phyloP scores from a whole-genome alignment of 108 stramenopile species.

The Nitzschia sp. region DNA sequence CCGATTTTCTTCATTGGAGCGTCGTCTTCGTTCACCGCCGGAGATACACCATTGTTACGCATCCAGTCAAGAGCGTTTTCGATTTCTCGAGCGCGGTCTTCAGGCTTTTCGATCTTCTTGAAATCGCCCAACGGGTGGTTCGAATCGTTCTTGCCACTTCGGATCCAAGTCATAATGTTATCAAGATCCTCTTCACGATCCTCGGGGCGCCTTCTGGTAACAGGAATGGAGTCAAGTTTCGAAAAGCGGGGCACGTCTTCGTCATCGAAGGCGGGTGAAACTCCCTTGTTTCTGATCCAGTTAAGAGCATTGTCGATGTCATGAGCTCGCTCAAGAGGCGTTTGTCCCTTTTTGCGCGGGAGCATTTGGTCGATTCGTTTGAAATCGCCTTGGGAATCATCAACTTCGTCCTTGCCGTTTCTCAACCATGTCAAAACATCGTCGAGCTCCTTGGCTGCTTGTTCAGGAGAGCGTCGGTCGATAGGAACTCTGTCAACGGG shows the following conservation, averaged over 20 bases:
- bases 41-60: slow-evolving; percentile 19
- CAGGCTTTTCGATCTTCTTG: slow-evolving; percentile 16
- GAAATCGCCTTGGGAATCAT: slow-evolving; percentile 9
- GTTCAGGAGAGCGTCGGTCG: slow-evolving; percentile 18
- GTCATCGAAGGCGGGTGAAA: slow-evolving; percentile 12
- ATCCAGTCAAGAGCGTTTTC: slow-evolving; percentile 42
- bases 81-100: slow-evolving; percentile 37
- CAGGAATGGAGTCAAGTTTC: slow-evolving; percentile 14
- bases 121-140: slow-evolving; percentile 20
- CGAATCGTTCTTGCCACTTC: slow-evolving; percentile 15
- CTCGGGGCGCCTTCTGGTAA: slow-evolving; percentile 18
- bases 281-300: slow-evolving; percentile 33
- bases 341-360: slow-evolving; percentile 18
- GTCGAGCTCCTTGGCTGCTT: slow-evolving; percentile 10
- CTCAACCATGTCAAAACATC: slow-evolving; percentile 13
- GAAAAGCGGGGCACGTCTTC: slow-evolving; percentile 8
- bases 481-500: neutral
- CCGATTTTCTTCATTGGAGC: slow-evolving; percentile 17
- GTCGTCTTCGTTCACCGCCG: neutral
- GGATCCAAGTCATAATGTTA: slow-evolving; percentile 25
- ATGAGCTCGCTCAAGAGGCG: slow-evolving; percentile 15
- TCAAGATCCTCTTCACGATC: slow-evolving; percentile 19
- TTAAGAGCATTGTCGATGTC: slow-evolving; percentile 33
- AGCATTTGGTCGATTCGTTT: slow-evolving; percentile 20
- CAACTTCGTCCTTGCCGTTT: slow-evolving; percentile 1